These are phyloP conservation scores for Lenzites betulinus DNA, from an alignment of 768 basidiomycete genomes.

Conservation along the genomic window DNA sequence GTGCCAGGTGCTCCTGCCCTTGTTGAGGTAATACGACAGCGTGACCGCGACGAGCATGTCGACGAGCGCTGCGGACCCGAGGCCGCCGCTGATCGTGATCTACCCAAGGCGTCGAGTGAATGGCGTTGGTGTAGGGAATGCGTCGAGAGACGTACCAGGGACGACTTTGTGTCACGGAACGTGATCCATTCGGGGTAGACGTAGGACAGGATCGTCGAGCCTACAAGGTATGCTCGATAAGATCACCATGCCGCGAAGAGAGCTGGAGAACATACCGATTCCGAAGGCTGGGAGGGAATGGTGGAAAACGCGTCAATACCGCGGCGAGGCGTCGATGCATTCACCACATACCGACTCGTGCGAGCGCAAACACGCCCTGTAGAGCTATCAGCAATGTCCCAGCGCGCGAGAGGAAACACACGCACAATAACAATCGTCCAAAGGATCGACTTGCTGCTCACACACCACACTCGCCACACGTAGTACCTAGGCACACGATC, in stretches of 20 bases:
- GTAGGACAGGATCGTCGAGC: neutral
- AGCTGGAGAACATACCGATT: slow-evolving; percentile 1
- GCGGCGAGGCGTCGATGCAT: too few species aligned
- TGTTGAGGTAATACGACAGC: slow-evolving; percentile 11
- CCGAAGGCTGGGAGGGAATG: neutral
- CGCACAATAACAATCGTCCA: slow-evolving; percentile 5
- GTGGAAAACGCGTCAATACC: too few species aligned
- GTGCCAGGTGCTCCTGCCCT: slow-evolving; percentile 3
- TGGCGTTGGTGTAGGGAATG: neutral
- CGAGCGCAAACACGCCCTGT: neutral
- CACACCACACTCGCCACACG: slow-evolving; percentile 13
- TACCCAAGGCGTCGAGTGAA: neutral
- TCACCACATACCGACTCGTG: slow-evolving; percentile 7
- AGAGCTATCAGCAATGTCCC: too few species aligned
- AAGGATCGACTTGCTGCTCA: slow-evolving; percentile 2
- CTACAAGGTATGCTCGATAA: too few species aligned
- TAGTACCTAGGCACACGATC: neutral
- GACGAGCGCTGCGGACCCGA: slow-evolving; percentile 9
- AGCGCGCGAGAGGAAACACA: too few species aligned
- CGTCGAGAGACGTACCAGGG: neutral
- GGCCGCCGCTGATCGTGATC: slow-evolving; percentile 13
- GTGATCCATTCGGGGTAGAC: neutral
- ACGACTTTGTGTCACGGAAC: slow-evolving; percentile 1
- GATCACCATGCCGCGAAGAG: too few species aligned
- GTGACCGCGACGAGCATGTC: slow-evolving; percentile 14